These are phyloP conservation scores for Colletotrichum tropicale DNA, from an alignment of 2,329 filamentous ascomycete species.

Conservation along the genomic window DNA sequence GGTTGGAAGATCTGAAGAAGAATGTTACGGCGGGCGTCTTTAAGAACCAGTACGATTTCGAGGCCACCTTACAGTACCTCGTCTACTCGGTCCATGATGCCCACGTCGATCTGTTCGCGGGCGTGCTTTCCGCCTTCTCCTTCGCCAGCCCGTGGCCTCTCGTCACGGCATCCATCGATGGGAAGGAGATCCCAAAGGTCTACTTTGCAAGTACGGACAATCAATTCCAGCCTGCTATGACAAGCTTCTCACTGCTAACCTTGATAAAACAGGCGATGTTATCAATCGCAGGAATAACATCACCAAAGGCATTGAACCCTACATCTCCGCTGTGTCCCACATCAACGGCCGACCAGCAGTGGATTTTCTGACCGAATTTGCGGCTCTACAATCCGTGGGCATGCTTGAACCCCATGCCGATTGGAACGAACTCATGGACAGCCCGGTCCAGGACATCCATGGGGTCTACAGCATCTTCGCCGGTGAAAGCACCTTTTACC, in stretches of 20 bases:
- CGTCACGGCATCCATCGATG: slow-evolving; percentile 1
- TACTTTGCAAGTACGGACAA: neutral
- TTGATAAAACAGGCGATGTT: neutral
- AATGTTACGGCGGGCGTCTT: neutral
- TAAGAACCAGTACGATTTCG: slow-evolving; percentile 5
- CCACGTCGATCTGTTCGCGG: neutral
- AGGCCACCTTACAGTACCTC: neutral
- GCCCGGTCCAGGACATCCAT: neutral
- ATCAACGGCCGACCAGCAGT: slow-evolving; percentile 1
- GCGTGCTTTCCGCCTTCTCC: slow-evolving; percentile 6
- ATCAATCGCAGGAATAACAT: neutral
- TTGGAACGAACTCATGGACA: slow-evolving; percentile 10
- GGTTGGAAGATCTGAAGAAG: neutral
- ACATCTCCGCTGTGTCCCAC: slow-evolving; percentile 1
- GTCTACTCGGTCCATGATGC: slow-evolving; percentile 8
- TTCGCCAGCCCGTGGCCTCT: neutral
- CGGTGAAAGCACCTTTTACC: neutral
- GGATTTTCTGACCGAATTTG: neutral
- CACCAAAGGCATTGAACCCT: neutral
- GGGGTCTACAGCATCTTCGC: neutral
- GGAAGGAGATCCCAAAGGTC: slow-evolving; percentile 5
- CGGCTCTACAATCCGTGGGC: neutral
- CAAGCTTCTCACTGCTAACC: neutral
- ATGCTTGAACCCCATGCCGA: slow-evolving; percentile 17
- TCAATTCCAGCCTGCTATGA: neutral